These are phyloP conservation scores for Rhizophagus clarus DNA, from an alignment of 192 early-diverging fungal genomes.

Conservation along the genomic window DNA sequence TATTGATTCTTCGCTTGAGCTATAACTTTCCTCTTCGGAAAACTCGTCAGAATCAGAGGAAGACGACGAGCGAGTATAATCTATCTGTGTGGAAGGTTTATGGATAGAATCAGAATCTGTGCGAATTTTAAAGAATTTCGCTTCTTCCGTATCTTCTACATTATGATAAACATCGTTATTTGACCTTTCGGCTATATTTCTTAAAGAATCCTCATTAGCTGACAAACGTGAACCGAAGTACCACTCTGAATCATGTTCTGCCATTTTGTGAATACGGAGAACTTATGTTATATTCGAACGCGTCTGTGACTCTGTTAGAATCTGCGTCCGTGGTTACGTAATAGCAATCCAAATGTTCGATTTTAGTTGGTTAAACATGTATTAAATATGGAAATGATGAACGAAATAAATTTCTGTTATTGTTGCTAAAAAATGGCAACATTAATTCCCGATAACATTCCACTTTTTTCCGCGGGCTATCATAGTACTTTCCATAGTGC, in stretches of 20 bases:
- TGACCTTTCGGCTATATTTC: neutral
- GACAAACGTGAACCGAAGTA: neutral
- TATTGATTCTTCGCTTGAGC: neutral
- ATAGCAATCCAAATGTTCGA: neutral
- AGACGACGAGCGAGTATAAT: neutral
- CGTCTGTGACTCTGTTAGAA: neutral
- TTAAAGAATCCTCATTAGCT: neutral
- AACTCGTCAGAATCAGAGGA: neutral
- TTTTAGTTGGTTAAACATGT: no score
- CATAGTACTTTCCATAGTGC: no score
- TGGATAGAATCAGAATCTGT: neutral
- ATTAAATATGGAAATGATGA: no score
- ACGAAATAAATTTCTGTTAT: no score
- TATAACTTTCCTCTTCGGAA: neutral
- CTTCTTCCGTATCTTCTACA: neutral
- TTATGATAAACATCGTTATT: neutral
- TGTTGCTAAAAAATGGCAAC: no score
- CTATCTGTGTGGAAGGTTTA: neutral
- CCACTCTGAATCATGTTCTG: conserved; percentile 7
- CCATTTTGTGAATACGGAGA: neutral
- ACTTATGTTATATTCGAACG: neutral
- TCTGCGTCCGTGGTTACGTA: neutral
- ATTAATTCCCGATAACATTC: no score
- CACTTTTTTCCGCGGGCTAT: no score
- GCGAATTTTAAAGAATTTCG: neutral